Base-by-base conservation (phyloP, 305 asterid species). In the Rubia balearica region DNA sequence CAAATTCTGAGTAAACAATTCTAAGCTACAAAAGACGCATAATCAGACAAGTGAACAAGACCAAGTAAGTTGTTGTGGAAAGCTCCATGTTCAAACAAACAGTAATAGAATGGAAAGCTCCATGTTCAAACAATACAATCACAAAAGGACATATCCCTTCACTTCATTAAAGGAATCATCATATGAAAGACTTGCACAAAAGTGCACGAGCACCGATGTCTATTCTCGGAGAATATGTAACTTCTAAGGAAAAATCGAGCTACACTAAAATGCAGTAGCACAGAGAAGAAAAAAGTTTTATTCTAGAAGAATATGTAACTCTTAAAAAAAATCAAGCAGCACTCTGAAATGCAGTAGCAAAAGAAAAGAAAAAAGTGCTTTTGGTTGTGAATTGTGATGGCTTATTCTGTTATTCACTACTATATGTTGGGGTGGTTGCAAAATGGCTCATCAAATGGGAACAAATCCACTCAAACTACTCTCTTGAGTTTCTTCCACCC, bases 401-500 rank as follows among this genome's bases (percentile, higher is more conserved):
- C 41, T 61, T 33, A 61, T 61, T 61, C 67, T n/a, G 57, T 48
- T 48, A 30, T 30, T 48, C 53, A 48, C 38, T 33, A 60, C 40
- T 24, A 14, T 9, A 4, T 61, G 65, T 61, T 61, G 45, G 45
- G 67, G 67, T 33, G n/a, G 67, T 33, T 61, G 45, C 67, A 61
- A 41, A 16, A 61, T 30, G 67, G 61, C 13, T 16, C 38, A 27
- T 69, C 27, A 38, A 62, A 48, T 62, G 27, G 61, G 71, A 48
- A 22, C 46, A 17, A 68, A 51, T 30, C 49, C 63, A 53, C 0
- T 24, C 16, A 9, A 69, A 40, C 36, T 55, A 11, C 65, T 30
- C 33, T 30, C 33, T 30, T 30, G 33, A 30, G 33, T 6, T 6
- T 51, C 61, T 41, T 48, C 61, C 71, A 67, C 42, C 38, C 56